Conservation (phyloP, 23 red algal species). For the Gracilaria vermiculophylla region DNA sequence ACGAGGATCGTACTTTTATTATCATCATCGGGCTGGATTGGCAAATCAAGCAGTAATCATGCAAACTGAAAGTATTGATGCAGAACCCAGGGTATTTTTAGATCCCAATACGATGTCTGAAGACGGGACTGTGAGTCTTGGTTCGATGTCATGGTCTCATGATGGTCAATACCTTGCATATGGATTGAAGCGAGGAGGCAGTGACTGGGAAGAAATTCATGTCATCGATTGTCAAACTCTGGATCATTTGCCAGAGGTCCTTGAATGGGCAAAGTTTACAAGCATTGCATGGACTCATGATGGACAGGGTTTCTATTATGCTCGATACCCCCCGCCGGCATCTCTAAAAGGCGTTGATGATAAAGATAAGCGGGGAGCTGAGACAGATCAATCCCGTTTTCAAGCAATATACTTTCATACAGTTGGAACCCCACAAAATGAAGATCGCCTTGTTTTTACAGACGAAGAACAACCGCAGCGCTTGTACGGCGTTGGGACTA, state of each 20-base stretch:
- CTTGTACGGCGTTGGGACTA: conserved; percentile 43
- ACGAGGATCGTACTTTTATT: conserved; percentile 50
- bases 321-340: conserved; percentile 48
- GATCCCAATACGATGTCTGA: conserved; percentile 74
- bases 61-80: conserved; percentile 38
- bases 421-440: conserved; percentile 46
- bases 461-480: conserved; percentile 65
- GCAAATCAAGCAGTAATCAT: conserved; percentile 73
- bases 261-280: conserved; percentile 82
- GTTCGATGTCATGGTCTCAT: conserved; percentile 47
- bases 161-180: conserved; percentile 64
- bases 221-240: conserved; percentile 50
- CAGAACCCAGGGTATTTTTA: conserved; percentile 59
- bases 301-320: conserved; percentile 74
- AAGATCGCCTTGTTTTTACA: conserved; percentile 56
- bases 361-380: conserved; percentile 69
- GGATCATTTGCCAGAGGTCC: conserved; percentile 24
- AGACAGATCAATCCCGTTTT: conserved; percentile 48
- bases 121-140: conserved; percentile 70
- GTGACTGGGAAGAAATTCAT: conserved; percentile 75
- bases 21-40: conserved; percentile 53
- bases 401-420: conserved; percentile 67
- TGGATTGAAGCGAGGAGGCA: conserved; percentile 51
- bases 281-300: conserved; percentile 77
- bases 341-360: conserved; percentile 42